Base-by-base conservation (phyloP, 2,329 filamentous ascomycete species). In the Aurifilum marmelostoma region DNA sequence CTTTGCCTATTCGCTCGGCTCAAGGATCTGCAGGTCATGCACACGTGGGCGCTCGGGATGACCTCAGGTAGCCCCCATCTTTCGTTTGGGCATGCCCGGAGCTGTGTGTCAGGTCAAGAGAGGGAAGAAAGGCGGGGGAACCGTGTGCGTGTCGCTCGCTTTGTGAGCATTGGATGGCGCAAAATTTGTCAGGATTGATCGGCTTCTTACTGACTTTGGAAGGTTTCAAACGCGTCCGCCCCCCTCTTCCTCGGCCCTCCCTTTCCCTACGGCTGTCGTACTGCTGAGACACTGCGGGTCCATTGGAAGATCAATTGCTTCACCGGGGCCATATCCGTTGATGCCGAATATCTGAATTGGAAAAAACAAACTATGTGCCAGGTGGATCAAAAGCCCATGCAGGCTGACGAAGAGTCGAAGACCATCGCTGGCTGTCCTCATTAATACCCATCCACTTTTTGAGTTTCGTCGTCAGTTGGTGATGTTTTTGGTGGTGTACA, bases 401-500 rank as follows among this genome's bases (percentile, higher is more conserved):
- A 43, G 29, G 39, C n/a, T 27, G 27, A 24, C 21, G 29, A 64
- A 47, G 32, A 59, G 47, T 47, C 39, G 18, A 43, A 34, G 41
- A 34, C 56, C 47, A 56, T 66, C 54, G 52, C 34, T 60, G 66
- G 34, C 34, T 66, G 63, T 59, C 66, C 29, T 37, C 29, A 59
- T 56, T 29, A 39, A 47, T 65, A 63, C 54, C 63, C 61, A 39
- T 63, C 47, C 29, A 29, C 5, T 21, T 66, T 43, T 61, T 50
- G 56, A 39, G 21, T 18, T 41, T 41, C 60, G 54, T 65, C 69
- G 67, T 50, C 24, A 60, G 67, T 68, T 70, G 68, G 62, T 68
- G 64, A 59, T 59, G 50, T 12, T 58, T n/a, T 58, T 37, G 50
- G 37, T 68, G 67, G 66, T 67, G 65, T 68, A 67, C 63, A 68